These are phyloP conservation scores for Auricularia sp. DNA, from an alignment of 768 basidiomycete species.

Conservation along the genomic window DNA sequence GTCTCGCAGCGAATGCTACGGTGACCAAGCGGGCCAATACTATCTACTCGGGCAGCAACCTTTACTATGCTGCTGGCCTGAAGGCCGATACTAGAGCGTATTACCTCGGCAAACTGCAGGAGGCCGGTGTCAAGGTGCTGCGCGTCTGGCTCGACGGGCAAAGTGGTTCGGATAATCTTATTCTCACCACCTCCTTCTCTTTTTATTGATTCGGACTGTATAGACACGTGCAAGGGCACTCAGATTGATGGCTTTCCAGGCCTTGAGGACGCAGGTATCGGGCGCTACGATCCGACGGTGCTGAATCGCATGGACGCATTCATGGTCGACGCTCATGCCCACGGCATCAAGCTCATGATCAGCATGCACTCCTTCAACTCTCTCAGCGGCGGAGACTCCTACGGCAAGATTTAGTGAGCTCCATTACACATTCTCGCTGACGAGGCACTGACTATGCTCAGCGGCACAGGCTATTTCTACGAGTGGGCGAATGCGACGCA, in stretches of 20 bases:
- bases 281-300: slow-evolving; percentile 28
- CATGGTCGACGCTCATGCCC: slow-evolving; percentile 28
- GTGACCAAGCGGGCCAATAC: too few relatives aligned
- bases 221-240: slow-evolving; percentile 7
- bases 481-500: slow-evolving; percentile 16
- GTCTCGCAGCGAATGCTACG: too few relatives aligned
- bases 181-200: not conserved
- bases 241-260: slow-evolving; percentile 21
- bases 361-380: slow-evolving; percentile 10
- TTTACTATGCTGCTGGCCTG: slow-evolving; percentile 20
- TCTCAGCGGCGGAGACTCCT: slow-evolving; percentile 25
- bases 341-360: slow-evolving; percentile 21
- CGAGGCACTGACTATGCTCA: not conserved
- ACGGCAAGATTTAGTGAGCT: slow-evolving; percentile 19
- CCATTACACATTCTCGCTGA: not conserved
- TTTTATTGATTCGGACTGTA: slow-evolving; percentile 13
- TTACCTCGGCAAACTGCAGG: not conserved
- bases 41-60: slow-evolving; percentile 4
- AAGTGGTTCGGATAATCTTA: slow-evolving; percentile 3
- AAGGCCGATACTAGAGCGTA: not conserved
- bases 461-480: slow-evolving; percentile 26
- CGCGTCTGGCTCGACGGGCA: slow-evolving; percentile 23
- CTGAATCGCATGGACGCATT: slow-evolving; percentile 28
- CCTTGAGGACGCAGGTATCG: slow-evolving; percentile 25
- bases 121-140: slow-evolving; percentile 14